A percentile compares a stretch with the other conserved stretches of the same genome.
Conservation (phyloP, 176 grass and related monocot genomes). For the Lolium multiflorum region DNA sequence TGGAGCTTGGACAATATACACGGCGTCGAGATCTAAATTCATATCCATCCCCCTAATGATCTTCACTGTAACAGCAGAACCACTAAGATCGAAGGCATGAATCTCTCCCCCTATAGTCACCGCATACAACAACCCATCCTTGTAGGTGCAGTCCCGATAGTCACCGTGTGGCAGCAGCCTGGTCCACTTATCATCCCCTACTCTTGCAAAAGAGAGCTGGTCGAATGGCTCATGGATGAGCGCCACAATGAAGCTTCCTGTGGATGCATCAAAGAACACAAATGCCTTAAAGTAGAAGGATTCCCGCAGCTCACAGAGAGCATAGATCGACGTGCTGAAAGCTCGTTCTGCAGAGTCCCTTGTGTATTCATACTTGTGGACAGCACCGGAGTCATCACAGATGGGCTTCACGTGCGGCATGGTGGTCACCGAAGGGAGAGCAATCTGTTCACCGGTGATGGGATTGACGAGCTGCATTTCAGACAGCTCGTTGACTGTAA, state of each 20-base stretch:
- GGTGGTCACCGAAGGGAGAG: too few relatives aligned
- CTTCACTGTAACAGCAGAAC: neutral
- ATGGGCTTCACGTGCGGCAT: too few relatives aligned
- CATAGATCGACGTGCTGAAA: neutral
- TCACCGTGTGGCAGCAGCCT: neutral
- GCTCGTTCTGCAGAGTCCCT: too few relatives aligned
- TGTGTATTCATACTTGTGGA: neutral
- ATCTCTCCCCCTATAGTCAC: neutral
- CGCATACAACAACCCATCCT: neutral
- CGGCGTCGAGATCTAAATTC: neutral
- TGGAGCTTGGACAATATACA: too few relatives aligned
- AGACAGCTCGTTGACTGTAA: too few relatives aligned
- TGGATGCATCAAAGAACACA: neutral
- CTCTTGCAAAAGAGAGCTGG: neutral
- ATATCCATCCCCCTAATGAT: neutral
- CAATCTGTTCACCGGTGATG: too few relatives aligned
- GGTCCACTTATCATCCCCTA: neutral
- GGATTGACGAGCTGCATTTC: too few relatives aligned
- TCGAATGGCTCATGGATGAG: neutral
- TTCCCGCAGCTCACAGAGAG: neutral
- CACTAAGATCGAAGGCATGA: neutral
- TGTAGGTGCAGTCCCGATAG: slow-evolving; percentile 11
- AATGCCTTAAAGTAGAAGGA: neutral
- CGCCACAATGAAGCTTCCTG: neutral
- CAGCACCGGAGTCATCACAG: too few relatives aligned